Conservation (phyloP, 2,329 filamentous ascomycete genomes). For the Didymosphaeria variabile region DNA sequence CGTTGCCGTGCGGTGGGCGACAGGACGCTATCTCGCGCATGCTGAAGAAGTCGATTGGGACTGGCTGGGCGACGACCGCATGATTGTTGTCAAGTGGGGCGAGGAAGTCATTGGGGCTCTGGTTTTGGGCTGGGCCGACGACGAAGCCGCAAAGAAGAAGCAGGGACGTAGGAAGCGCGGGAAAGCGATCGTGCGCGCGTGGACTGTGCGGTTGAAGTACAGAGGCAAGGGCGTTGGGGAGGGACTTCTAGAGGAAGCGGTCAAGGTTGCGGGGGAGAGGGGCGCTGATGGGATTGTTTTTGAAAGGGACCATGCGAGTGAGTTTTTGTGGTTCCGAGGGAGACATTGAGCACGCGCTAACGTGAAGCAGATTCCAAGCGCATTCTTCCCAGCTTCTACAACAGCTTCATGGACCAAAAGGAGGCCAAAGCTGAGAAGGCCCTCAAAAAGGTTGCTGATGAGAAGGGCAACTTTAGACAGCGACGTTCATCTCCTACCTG, state of each 20-base stretch:
- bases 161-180: constrained; percentile 63
- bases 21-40: constrained; percentile 68
- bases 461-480: constrained; percentile 51
- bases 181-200: constrained; percentile 78
- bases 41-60: constrained; percentile 70
- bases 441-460: constrained; percentile 49
- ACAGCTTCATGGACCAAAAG: constrained; percentile 45
- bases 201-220: constrained; percentile 78
- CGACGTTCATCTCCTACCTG: constrained; percentile 47
- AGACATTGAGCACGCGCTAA: constrained; percentile 23
- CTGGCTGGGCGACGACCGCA: constrained; percentile 64
- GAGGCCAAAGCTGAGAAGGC: constrained; percentile 46
- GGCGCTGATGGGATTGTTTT: constrained; percentile 78
- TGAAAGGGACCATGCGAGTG: constrained; percentile 80
- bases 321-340: constrained; percentile 35
- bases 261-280: constrained; percentile 71
- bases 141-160: constrained; percentile 54
- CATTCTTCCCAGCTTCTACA: constrained; percentile 46
- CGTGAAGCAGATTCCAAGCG: constrained; percentile 41
- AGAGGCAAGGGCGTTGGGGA: constrained; percentile 76
- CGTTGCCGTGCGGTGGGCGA: constrained; percentile 67
- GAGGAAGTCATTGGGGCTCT: constrained; percentile 75
- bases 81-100: constrained; percentile 73
- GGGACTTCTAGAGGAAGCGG: constrained; percentile 76
- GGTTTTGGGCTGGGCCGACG: constrained; percentile 71